Percentiles rank a stretch among this genome's conserved stretches.
Evolutionary conservation across 148 eudicot species (phyloP).

Genomic region (Polygonum maritimum): DNA sequence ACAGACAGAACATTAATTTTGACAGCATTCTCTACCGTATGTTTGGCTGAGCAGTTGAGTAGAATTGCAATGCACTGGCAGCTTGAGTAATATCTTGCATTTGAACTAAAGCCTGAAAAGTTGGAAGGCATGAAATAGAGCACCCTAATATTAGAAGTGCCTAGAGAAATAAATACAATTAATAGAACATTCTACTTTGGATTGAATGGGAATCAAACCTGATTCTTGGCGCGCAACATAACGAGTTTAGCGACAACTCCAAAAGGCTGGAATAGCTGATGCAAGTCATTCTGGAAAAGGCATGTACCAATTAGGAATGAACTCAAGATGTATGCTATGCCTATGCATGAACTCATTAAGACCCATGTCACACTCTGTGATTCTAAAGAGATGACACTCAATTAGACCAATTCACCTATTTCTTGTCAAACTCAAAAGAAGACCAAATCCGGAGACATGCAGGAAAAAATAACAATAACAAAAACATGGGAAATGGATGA

Average conservation of each 20-base stretch:
- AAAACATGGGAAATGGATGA: neutral
- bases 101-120: slow-evolving; percentile 76
- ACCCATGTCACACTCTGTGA: too few species aligned
- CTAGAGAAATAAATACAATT: neutral
- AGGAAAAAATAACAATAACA: neutral
- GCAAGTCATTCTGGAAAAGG: slow-evolving; percentile 60
- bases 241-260: slow-evolving; percentile 80
- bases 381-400: too few species aligned
- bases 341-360: too few species aligned
- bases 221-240: slow-evolving; percentile 94
- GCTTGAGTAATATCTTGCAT: slow-evolving; percentile 92
- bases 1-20: neutral
- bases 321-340: neutral
- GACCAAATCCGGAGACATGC: neutral
- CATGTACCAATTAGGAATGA: neutral
- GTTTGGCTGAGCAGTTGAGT: slow-evolving; percentile 66
- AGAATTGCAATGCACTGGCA: slow-evolving; percentile 68
- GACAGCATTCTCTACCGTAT: slow-evolving; percentile 37
- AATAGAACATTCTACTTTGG: neutral
- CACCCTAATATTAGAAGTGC: neutral
- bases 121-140: neutral
- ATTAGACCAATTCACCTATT: neutral
- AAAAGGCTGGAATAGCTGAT: slow-evolving; percentile 88
- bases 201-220: slow-evolving; percentile 32
- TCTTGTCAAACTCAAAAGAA: neutral